Conservation (phyloP, 495 filamentous ascomycete genomes). For the Pyronema domesticum region DNA sequence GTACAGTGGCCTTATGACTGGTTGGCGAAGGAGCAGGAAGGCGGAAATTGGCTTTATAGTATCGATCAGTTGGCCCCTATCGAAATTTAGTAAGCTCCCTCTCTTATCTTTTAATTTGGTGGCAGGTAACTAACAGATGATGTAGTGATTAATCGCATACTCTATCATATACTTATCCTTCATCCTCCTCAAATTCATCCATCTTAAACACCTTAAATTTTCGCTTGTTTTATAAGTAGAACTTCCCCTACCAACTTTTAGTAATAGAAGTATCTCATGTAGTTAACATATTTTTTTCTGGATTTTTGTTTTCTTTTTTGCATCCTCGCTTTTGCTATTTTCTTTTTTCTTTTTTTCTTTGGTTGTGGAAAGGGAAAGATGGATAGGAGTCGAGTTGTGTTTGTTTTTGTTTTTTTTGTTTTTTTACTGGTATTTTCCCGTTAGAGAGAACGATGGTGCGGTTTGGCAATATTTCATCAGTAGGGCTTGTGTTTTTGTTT, state of each 20-base stretch:
- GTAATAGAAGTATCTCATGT: neutral
- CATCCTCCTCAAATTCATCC: neutral
- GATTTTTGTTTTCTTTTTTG: neutral
- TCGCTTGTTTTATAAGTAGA: neutral
- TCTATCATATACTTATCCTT: conserved; percentile 5
- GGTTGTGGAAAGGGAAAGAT: neutral
- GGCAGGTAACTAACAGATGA: conserved; percentile 3
- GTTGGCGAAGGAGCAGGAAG: conserved; percentile 75
- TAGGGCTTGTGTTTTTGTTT: no score
- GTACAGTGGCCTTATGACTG: conserved; percentile 92
- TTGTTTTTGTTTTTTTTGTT: conserved; percentile 6
- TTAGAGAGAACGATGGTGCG: no score
- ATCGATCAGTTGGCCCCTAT: conserved; percentile 88
- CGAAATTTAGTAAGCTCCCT: conserved; percentile 81
- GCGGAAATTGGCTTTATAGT: conserved; percentile 92
- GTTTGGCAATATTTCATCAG: no score
- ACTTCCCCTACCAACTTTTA: no score
- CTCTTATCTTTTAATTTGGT: no score
- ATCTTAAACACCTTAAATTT: neutral
- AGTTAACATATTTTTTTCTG: neutral
- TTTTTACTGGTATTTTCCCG: no score
- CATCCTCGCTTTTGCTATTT: neutral
- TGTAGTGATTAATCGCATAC: conserved; percentile 13
- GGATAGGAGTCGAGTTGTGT: conserved; percentile 8
- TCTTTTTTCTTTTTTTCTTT: conserved; percentile 2